These are phyloP conservation scores for Truncatella angustata DNA, from an alignment of 2,329 filamentous ascomycete genomes.

Conservation along the genomic window DNA sequence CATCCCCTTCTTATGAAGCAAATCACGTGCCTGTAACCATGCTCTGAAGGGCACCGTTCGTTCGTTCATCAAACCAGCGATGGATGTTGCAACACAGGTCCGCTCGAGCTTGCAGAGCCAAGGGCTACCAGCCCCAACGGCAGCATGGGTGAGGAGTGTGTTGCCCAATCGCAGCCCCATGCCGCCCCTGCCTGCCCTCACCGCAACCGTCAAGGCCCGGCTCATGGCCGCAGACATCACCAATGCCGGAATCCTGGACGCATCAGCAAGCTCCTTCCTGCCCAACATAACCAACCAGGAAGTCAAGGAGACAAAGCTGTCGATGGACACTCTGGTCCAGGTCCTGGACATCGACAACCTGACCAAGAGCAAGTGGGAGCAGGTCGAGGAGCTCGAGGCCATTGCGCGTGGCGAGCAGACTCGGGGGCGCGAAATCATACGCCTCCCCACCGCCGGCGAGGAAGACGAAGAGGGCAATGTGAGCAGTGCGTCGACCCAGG, in stretches of 20 bases:
- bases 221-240: slow-evolving; percentile 78
- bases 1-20: too few relatives aligned
- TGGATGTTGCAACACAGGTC: slow-evolving; percentile 42
- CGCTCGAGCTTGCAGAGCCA: slow-evolving; percentile 48
- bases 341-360: slow-evolving; percentile 86
- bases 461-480: slow-evolving; percentile 49
- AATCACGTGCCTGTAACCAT: not conserved
- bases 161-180: slow-evolving; percentile 52
- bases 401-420: slow-evolving; percentile 71
- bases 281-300: slow-evolving; percentile 50
- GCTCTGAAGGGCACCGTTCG: not conserved
- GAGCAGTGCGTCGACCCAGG: slow-evolving; percentile 24
- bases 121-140: slow-evolving; percentile 51
- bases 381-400: slow-evolving; percentile 78
- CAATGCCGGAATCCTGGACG: slow-evolving; percentile 49
- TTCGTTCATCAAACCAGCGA: not conserved
- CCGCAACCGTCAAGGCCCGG: slow-evolving; percentile 78
- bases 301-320: slow-evolving; percentile 54
- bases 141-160: slow-evolving; percentile 63
- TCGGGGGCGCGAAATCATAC: slow-evolving; percentile 77
- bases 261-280: slow-evolving; percentile 47
- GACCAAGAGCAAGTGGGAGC: slow-evolving; percentile 75
- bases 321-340: slow-evolving; percentile 70
- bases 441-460: slow-evolving; percentile 48
- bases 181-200: slow-evolving; percentile 66